Evolutionary conservation across 139 green algal genomes (phyloP), one percentile per base, ranked within the genome.

Genomic region (Pycnococcus provasolii): DNA sequence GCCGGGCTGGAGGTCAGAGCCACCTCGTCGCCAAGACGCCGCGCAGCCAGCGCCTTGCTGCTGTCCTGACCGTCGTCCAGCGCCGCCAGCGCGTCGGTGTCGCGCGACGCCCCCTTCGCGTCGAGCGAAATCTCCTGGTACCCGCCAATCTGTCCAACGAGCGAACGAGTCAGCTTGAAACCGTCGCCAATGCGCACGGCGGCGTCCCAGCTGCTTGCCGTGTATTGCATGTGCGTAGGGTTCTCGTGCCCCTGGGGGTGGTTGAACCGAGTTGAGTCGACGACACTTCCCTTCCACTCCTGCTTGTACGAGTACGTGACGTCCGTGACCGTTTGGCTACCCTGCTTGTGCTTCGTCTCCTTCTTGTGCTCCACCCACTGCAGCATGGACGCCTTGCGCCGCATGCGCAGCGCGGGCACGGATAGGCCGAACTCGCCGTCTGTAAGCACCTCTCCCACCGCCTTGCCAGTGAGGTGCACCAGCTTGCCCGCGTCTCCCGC

Each of bases 351-450:
- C 39, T 13, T 39, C 8, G 39, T n/a, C 53, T 60, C 53, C 58
- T 39, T 46, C 58, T 64, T 6, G 41, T 6, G 4, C 39, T 64
- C 58, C 41, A 47, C n/a, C 58, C 58, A 64, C 58, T 64, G 58
- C 13, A 45, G 37, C 9, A 5, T 64, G 13, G n/a, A 8, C 58
- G n/a, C n/a, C 4, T 47, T 13, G 58, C 58, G 58, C 5, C 4
- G 4, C 13, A 64, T 37, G 13, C 39, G n/a, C 13, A 64, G 4
- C 26, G 58, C 58, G 1, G 8, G 8, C 26, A 50, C 8, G 13
- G 39, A 37, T 8, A 64, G 37, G 4, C 58, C 58, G 40, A 64
- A 64, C 37, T 46, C 58, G n/a, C 5, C 26, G 39, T 64, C 58
- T 8, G 4, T 4, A 4, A 64, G 58, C 8, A 5, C 4, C 4